Percentiles rank a stretch among this genome's conserved stretches.
Evolutionary conservation across 176 grass and related monocot genomes (phyloP).

Genomic region (Oryza meyeriana): DNA sequence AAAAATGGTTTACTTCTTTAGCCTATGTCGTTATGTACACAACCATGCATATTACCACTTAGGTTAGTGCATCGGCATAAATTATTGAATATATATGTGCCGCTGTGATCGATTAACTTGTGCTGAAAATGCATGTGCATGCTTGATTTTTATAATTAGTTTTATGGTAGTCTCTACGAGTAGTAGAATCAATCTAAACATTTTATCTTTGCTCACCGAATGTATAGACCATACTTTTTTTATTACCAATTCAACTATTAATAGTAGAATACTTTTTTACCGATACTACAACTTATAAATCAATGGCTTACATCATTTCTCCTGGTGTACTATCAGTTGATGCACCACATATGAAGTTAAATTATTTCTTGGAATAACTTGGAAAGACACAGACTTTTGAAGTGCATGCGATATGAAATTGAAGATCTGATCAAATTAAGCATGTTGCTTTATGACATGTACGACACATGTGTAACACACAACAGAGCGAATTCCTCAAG

Average conservation of each 20-base stretch:
- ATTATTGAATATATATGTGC: neutral
- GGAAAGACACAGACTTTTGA: neutral
- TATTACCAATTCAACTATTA: too few species aligned
- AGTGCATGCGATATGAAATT: slow-evolving; percentile 7
- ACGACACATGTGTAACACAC: neutral
- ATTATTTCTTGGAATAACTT: neutral
- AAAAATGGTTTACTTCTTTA: too few species aligned
- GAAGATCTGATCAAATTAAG: neutral
- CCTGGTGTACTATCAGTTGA: neutral
- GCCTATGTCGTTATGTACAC: too few species aligned
- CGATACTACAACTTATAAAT: too few species aligned
- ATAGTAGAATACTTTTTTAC: too few species aligned
- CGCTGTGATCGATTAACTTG: neutral
- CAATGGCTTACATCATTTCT: too few species aligned
- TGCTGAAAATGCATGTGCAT: neutral
- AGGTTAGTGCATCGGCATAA: neutral
- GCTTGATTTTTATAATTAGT: neutral
- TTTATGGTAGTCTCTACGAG: too few species aligned
- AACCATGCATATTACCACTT: too few species aligned
- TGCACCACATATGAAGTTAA: neutral
- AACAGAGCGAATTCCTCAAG: neutral
- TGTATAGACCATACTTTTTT: too few species aligned
- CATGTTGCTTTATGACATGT: neutral
- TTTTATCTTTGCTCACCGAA: too few species aligned
- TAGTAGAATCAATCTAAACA: too few species aligned